These are phyloP conservation scores for Monosporozyma aerobia DNA, from an alignment of 805 yeast species.

Conservation along the genomic window DNA sequence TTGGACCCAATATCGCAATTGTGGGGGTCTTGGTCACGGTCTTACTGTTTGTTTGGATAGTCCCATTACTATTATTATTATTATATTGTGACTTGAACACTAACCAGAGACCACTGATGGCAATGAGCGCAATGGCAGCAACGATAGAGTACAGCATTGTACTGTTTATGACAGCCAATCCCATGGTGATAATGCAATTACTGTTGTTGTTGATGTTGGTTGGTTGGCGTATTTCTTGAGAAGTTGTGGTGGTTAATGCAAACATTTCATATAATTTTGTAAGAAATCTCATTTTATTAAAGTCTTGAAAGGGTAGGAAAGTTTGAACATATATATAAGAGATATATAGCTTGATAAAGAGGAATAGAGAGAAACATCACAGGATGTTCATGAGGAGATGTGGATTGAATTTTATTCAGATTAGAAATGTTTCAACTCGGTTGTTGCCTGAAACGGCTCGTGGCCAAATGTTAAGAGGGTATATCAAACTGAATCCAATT, in stretches of 20 bases:
- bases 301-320: not conserved
- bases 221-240: not conserved
- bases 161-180: not conserved
- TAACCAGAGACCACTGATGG: not conserved
- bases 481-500: conserved; percentile 45
- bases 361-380: not conserved
- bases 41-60: not conserved
- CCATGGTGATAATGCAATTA: not conserved
- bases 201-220: not conserved
- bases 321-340: not conserved
- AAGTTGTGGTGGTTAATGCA: not conserved
- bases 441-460: conserved; percentile 46
- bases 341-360: not conserved
- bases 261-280: too few relatives aligned
- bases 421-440: conserved; percentile 26
- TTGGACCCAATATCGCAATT: conserved; percentile 53
- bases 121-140: not conserved
- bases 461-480: conserved; percentile 44
- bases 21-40: not conserved
- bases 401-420: not conserved
- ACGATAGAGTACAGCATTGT: not conserved
- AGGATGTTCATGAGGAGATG: not conserved
- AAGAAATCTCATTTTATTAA: not conserved
- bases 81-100: not conserved
- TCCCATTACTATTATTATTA: not conserved